A percentile compares a stretch with the other conserved stretches of the same genome.
phyloP scores from a whole-genome alignment of 306 rosid species.

The Arachis hypogaea region DNA sequence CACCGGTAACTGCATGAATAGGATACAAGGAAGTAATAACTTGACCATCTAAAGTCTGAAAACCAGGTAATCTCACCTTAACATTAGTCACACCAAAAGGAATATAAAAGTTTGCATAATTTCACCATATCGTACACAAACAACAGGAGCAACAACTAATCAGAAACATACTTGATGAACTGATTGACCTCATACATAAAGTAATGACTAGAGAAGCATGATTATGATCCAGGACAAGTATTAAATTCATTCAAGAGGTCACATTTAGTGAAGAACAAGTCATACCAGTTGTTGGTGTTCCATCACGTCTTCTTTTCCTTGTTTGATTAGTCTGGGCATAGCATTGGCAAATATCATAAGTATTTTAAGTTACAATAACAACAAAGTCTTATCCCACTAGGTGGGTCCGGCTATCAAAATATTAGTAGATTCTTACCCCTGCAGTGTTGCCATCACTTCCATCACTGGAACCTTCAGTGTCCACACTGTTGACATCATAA shows the following conservation, averaged over 20 bases:
- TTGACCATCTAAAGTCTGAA: slow-evolving; percentile 3
- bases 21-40: not conserved
- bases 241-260: slow-evolving; percentile 33
- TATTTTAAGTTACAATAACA: too few relatives aligned
- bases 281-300: slow-evolving; percentile 77
- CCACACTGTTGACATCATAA: slow-evolving; percentile 58
- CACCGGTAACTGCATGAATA: not conserved
- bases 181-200: slow-evolving; percentile 21
- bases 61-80: not conserved
- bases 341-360: slow-evolving; percentile 35
- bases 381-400: too few relatives aligned
- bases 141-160: not conserved
- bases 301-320: slow-evolving; percentile 80
- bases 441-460: slow-evolving; percentile 84
- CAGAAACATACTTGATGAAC: slow-evolving; percentile 18
- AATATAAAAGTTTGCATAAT: not conserved
- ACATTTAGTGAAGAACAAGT: slow-evolving; percentile 43
- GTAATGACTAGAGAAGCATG: slow-evolving; percentile 23
- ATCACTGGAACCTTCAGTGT: slow-evolving; percentile 78
- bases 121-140: slow-evolving; percentile 6
- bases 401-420: not conserved
- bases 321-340: slow-evolving; percentile 66
- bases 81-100: not conserved
- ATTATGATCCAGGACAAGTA: slow-evolving; percentile 34
- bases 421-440: slow-evolving; percentile 58